Evolutionary conservation across 129 eudicot species (phyloP), one percentile per base, ranked within the genome.

Genomic region (Tagetes patula): DNA sequence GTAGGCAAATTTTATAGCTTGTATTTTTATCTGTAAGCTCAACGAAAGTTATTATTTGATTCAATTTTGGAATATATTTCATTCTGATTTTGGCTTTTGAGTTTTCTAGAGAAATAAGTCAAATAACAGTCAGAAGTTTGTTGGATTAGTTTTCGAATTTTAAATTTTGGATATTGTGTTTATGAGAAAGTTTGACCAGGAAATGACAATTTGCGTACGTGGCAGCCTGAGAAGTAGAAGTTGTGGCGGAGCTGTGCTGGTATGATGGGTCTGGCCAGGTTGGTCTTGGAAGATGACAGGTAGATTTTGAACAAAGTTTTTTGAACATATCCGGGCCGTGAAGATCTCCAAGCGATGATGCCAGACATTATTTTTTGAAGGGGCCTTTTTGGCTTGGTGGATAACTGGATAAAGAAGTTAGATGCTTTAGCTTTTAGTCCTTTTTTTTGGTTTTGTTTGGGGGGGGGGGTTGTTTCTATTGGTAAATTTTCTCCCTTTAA

Each of bases 201-300:
- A 81, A 89, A 77, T 83, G 93, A 83, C 78, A 86, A 76, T 84
- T 81, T 85, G 85, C 87, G 75, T 76, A 64, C 86, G 67, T 85
- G 72, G 85, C 96, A 86, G 91, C 94, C 95, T 87, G 89, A 92
- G 82, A 87, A 89, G 64, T 87, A 55, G 70, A 69, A 30, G 70
- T 32, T 42, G 43, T 4, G 33, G 72, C 11, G 8, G 48, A 41
- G 84, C 64, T 40, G 43, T 40, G 63, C 68, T 33, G 71, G 65
- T 67, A 27, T 37, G 67, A 70, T 64, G 27, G 2, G 58, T 43
- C 62, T 12, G 68, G 14, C 12, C 67, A 50, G 30, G 52, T 2
- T 0, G n/a, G 48, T 43, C 33, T 20, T 34, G 3, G 65, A 8
- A 13, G 3, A n/a, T 48, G 42, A 39, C 60, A 65, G 67, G 81